These are phyloP conservation scores for Zoysia pacifica DNA, from an alignment of 176 grass and related monocot species.

Conservation along the genomic window DNA sequence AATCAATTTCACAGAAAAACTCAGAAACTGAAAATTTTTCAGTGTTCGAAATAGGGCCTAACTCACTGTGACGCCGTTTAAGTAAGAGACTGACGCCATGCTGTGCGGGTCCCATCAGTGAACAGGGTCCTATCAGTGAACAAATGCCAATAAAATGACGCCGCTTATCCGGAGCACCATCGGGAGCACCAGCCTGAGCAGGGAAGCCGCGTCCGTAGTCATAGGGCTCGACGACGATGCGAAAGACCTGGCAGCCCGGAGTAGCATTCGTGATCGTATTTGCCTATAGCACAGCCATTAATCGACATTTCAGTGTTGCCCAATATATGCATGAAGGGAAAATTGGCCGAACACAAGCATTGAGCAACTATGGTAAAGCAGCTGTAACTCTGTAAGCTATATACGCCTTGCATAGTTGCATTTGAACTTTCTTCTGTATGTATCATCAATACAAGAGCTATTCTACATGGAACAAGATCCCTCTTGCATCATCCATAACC, in stretches of 20 bases:
- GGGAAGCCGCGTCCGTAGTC: too few relatives aligned
- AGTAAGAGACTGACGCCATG: too few relatives aligned
- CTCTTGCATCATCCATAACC: constrained; percentile 52
- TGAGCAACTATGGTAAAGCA: constrained; percentile 33
- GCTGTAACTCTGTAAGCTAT: constrained; percentile 45
- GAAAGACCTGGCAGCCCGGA: not conserved
- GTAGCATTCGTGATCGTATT: not conserved
- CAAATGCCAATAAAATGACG: too few relatives aligned
- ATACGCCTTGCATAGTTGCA: constrained; percentile 48
- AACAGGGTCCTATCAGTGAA: too few relatives aligned
- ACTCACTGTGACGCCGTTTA: too few relatives aligned
- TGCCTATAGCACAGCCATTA: not conserved
- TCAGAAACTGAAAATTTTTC: too few relatives aligned
- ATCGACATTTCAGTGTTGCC: not conserved
- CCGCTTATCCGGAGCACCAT: too few relatives aligned
- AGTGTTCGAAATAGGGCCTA: too few relatives aligned
- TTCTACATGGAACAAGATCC: constrained; percentile 46
- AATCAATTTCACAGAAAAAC: too few relatives aligned
- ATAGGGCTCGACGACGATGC: too few relatives aligned
- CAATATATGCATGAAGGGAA: not conserved
- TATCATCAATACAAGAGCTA: constrained; percentile 58
- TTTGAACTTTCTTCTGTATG: constrained; percentile 40
- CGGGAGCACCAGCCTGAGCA: too few relatives aligned
- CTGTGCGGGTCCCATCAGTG: too few relatives aligned
- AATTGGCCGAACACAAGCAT: not conserved